Evolutionary conservation across 768 basidiomycete genomes (phyloP).

Genomic region (Lentinula raphanica): DNA sequence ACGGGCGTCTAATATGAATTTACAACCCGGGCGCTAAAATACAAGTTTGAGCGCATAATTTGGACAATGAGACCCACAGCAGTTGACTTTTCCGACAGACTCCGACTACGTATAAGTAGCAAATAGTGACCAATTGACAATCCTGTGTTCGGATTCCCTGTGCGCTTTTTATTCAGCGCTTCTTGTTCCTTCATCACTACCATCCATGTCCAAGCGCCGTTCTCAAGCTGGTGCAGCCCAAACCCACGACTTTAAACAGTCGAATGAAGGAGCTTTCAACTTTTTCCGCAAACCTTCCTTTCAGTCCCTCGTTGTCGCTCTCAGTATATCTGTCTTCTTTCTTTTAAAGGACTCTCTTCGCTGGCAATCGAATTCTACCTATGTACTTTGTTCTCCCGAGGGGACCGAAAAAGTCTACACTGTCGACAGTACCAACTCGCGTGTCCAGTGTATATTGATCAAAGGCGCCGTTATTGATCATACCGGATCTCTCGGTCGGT

Average conservation of each 20-base stretch:
- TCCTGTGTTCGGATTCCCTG: no score
- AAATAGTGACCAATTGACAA: no score
- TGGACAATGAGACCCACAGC: no score
- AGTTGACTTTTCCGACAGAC: no score
- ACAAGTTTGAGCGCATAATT: no score
- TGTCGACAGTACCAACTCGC: conserved; percentile 49
- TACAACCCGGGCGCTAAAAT: no score
- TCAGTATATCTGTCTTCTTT: neutral
- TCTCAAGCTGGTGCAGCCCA: no score
- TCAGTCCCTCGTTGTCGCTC: neutral
- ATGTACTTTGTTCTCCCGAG: conserved; percentile 59
- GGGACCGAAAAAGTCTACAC: conserved; percentile 51
- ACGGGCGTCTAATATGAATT: neutral
- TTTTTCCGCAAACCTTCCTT: conserved; percentile 8
- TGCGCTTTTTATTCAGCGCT: no score
- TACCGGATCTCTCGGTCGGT: conserved; percentile 52
- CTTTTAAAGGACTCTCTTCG: neutral
- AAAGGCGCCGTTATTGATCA: conserved; percentile 44
- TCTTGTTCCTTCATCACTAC: no score
- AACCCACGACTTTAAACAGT: neutral
- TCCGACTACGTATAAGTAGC: no score
- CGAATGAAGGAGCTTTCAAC: neutral
- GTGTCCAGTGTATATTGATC: conserved; percentile 62
- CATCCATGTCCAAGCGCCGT: no score
- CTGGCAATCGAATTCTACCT: conserved; percentile 19